phyloP scores from a whole-genome alignment of 352 stramenopile species.

The Thalassiosira mediterranea region DNA sequence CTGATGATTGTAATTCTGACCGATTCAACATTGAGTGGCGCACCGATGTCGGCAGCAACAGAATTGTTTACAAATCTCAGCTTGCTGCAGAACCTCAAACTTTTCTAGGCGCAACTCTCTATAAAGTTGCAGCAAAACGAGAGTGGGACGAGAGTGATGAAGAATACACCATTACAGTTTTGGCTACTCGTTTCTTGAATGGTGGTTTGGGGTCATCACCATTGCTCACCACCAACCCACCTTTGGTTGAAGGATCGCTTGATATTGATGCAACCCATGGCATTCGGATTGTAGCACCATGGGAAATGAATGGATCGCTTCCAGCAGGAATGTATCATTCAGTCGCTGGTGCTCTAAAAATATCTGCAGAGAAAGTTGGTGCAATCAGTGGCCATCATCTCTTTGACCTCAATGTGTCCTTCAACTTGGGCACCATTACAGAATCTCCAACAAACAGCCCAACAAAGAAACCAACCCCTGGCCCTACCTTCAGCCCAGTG shows the following conservation, averaged over 20 bases:
- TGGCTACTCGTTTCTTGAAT: slow-evolving; percentile 33
- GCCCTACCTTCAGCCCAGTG: slow-evolving; percentile 2
- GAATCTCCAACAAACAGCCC: slow-evolving; percentile 16
- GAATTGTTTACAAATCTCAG: slow-evolving; percentile 24
- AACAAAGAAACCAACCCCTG: slow-evolving; percentile 1
- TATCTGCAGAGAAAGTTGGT: slow-evolving; percentile 14
- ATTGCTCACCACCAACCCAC: slow-evolving; percentile 7
- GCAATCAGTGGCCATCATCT: slow-evolving; percentile 3
- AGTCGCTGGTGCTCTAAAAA: slow-evolving; percentile 12
- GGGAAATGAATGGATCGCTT: slow-evolving; percentile 26
- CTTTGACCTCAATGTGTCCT: slow-evolving; percentile 18
- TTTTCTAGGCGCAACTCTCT: slow-evolving; percentile 17
- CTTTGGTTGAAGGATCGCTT: slow-evolving; percentile 7
- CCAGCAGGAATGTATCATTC: slow-evolving; percentile 27
- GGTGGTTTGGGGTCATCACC: slow-evolving; percentile 13
- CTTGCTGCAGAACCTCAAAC: slow-evolving; percentile 8
- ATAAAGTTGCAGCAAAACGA: slow-evolving; percentile 22
- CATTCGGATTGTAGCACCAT: slow-evolving; percentile 23
- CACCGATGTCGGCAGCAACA: slow-evolving; percentile 16
- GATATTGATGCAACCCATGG: slow-evolving; percentile 32
- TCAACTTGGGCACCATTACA: slow-evolving; percentile 19
- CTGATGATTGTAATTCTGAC: slow-evolving; percentile 29
- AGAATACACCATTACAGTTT: slow-evolving; percentile 33
- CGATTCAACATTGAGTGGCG: slow-evolving; percentile 25
- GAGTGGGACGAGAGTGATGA: slow-evolving; percentile 11